Conservation (phyloP, 768 basidiomycete genomes). For the Chalciporus pseudorubinellus region DNA sequence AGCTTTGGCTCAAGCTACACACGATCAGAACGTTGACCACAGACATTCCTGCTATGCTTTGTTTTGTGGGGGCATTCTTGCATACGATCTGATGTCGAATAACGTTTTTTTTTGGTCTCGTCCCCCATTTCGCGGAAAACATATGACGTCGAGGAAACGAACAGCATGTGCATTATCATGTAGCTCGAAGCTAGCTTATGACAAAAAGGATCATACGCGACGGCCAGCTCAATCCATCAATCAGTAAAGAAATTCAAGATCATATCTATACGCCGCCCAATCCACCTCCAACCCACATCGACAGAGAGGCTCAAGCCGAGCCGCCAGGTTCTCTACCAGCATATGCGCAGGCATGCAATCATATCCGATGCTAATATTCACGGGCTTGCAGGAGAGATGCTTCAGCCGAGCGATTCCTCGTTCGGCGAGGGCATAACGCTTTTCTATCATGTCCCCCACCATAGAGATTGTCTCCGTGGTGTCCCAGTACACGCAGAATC, state of each 20-base stretch:
- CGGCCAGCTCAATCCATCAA: neutral
- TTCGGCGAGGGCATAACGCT: constrained; percentile 14
- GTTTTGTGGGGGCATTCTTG: constrained; percentile 3
- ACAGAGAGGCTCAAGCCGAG: constrained; percentile 19
- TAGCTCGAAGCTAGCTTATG: neutral
- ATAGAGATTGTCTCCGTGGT: constrained; percentile 22
- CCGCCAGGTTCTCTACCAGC: constrained; percentile 18
- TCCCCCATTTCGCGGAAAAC: no score
- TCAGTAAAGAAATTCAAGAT: constrained; percentile 21
- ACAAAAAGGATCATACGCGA: neutral
- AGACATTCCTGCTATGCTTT: constrained; percentile 3
- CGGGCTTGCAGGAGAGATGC: constrained; percentile 24
- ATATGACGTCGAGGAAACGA: neutral
- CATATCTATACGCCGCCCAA: constrained; percentile 20
- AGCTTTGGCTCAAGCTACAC: neutral
- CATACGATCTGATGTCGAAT: neutral
- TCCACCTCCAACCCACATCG: constrained; percentile 19
- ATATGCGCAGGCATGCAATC: constrained; percentile 14
- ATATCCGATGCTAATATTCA: constrained; percentile 6
- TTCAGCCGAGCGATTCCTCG: constrained; percentile 13
- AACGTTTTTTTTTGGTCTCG: no score
- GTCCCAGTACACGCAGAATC: constrained; percentile 24
- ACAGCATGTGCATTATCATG: neutral
- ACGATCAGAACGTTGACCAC: constrained; percentile 2
- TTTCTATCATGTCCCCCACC: constrained; percentile 27